A percentile compares a stretch with the other conserved stretches of the same genome.
Evolutionary conservation across 2,329 filamentous ascomycete species (phyloP).

Genomic region (Diaporthe sp.): DNA sequence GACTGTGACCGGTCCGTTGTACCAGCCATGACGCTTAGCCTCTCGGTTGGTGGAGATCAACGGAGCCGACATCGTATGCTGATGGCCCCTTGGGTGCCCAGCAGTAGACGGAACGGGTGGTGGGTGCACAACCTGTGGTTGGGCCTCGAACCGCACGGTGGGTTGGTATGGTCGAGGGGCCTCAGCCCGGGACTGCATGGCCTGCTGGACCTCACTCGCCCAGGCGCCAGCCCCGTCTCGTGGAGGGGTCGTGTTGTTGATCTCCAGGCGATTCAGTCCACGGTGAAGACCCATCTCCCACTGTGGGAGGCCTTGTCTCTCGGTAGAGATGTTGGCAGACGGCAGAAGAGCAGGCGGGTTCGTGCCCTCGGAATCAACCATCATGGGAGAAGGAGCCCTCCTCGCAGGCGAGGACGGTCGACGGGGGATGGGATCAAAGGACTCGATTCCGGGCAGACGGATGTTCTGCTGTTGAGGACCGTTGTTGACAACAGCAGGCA

Average conservation of each 20-base stretch:
- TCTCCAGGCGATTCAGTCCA: slow-evolving; percentile 76
- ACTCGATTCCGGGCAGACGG: slow-evolving; percentile 90
- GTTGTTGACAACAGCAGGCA: slow-evolving; percentile 59
- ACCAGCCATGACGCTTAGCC: slow-evolving; percentile 80
- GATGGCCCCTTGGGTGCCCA: slow-evolving; percentile 54
- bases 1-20: slow-evolving; percentile 66
- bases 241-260: slow-evolving; percentile 62
- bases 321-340: slow-evolving; percentile 55
- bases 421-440: slow-evolving; percentile 83
- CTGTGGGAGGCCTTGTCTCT: slow-evolving; percentile 65
- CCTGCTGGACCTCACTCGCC: slow-evolving; percentile 70
- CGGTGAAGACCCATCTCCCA: slow-evolving; percentile 78
- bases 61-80: slow-evolving; percentile 73
- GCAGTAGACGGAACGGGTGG: slow-evolving; percentile 40
- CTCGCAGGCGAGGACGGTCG: slow-evolving; percentile 74
- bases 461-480: slow-evolving; percentile 66
- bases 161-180: slow-evolving; percentile 61
- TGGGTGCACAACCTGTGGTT: slow-evolving; percentile 53
- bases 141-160: slow-evolving; percentile 69
- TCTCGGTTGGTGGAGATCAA: slow-evolving; percentile 69
- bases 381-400: slow-evolving; percentile 81
- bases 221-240: slow-evolving; percentile 67
- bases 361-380: slow-evolving; percentile 71
- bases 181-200: slow-evolving; percentile 68
- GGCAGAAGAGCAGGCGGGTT: slow-evolving; percentile 54